Percentiles rank a stretch among this genome's conserved stretches.
phyloP scores from a whole-genome alignment of 768 basidiomycete species.

The Boletellus emodensis region DNA sequence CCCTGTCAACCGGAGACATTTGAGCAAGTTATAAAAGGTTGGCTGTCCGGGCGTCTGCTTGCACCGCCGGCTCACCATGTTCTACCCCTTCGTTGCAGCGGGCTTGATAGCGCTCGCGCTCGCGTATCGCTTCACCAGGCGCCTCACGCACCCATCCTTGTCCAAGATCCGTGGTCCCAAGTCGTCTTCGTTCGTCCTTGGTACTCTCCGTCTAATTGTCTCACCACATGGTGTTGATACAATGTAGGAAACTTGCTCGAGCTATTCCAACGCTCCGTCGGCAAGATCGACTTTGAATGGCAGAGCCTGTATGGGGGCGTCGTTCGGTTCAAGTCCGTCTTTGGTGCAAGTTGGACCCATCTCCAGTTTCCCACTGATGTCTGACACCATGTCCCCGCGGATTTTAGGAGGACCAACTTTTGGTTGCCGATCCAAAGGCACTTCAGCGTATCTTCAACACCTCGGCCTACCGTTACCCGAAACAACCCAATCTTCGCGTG shows the following conservation, averaged over 20 bases:
- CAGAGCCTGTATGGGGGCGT: constrained; percentile 28
- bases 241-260: constrained; percentile 27
- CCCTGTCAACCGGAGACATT: constrained; percentile 5
- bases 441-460: constrained; percentile 37
- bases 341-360: constrained; percentile 20
- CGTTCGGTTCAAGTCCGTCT: constrained; percentile 25
- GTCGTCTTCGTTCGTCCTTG: constrained; percentile 20
- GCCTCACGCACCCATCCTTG: constrained; percentile 4
- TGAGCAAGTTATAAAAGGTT: constrained; percentile 2
- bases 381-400: constrained; percentile 14
- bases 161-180: constrained; percentile 19
- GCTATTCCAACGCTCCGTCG: constrained; percentile 26
- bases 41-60: background rate
- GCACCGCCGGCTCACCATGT: constrained; percentile 9
- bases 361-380: background rate
- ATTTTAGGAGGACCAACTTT: constrained; percentile 40
- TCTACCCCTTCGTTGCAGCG: background rate
- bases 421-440: constrained; percentile 48
- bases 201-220: constrained; percentile 1
- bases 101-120: background rate
- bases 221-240: constrained; percentile 21
- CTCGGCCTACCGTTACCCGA: constrained; percentile 36
- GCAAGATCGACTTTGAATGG: constrained; percentile 28
- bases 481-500: constrained; percentile 26
- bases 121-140: background rate